phyloP scores from a whole-genome alignment of 1,284 basidiomycete genomes.

The Inonotus obliquus region DNA sequence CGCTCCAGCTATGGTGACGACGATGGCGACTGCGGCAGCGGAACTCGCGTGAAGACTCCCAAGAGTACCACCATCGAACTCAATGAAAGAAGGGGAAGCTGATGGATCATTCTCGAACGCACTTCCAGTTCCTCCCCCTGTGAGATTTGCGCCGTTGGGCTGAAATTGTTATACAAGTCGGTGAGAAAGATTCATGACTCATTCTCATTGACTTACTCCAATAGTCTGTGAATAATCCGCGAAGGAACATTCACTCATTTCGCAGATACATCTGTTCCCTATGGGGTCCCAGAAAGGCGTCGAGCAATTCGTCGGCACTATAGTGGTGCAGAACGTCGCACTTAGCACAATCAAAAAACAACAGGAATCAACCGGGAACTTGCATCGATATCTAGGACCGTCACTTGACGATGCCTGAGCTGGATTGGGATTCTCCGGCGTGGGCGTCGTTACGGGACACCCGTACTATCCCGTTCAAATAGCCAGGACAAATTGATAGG shows the following conservation, averaged over 20 bases:
- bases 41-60: conserved; percentile 30
- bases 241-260: conserved; percentile 51
- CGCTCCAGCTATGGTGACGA: conserved; percentile 31
- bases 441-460: conserved; percentile 55
- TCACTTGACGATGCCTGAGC: conserved; percentile 41
- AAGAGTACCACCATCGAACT: conserved; percentile 42
- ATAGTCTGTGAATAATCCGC: conserved; percentile 60
- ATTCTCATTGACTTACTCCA: conserved; percentile 42
- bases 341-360: not conserved
- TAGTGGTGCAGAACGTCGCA: not conserved
- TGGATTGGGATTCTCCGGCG: conserved; percentile 60
- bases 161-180: conserved; percentile 24
- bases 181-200: not conserved
- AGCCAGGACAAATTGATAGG: not conserved
- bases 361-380: conserved; percentile 25
- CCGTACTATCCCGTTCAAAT: conserved; percentile 49
- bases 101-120: conserved; percentile 22
- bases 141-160: conserved; percentile 69
- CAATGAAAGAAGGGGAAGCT: conserved; percentile 36
- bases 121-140: conserved; percentile 50
- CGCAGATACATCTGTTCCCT: conserved; percentile 58
- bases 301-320: conserved; percentile 70
- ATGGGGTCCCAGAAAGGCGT: conserved; percentile 80
- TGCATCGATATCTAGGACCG: conserved; percentile 48
- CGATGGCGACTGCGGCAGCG: conserved; percentile 29